Evolutionary conservation across 129 eudicot genomes (phyloP).

Genomic region (Lactuca saligna): DNA sequence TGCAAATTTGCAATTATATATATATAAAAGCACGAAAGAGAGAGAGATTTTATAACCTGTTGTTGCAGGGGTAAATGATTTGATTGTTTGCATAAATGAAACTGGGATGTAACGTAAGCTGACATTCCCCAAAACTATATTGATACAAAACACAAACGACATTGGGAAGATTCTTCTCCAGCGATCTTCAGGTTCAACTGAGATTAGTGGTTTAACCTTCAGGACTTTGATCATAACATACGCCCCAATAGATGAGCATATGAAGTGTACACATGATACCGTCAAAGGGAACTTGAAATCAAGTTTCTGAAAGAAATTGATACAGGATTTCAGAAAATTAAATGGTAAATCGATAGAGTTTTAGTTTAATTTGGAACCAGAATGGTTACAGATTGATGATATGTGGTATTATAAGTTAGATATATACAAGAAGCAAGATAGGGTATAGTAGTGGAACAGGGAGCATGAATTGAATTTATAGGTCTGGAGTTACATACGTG

Average conservation of each 20-base stretch:
- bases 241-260: slow-evolving; percentile 93
- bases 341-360: background rate
- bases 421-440: background rate
- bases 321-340: slow-evolving; percentile 6
- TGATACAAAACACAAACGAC: slow-evolving; percentile 93
- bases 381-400: background rate
- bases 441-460: background rate
- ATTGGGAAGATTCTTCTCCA: slow-evolving; percentile 97
- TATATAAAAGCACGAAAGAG: no score
- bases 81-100: slow-evolving; percentile 97
- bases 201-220: slow-evolving; percentile 81
- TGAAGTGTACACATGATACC: slow-evolving; percentile 89
- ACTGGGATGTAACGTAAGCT: slow-evolving; percentile 97
- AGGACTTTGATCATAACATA: slow-evolving; percentile 71
- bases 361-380: background rate
- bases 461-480: slow-evolving; percentile 6
- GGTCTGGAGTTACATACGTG: slow-evolving; percentile 18
- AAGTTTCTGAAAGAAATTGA: slow-evolving; percentile 57
- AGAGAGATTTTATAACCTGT: slow-evolving; percentile 55
- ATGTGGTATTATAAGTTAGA: background rate
- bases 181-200: slow-evolving; percentile 88
- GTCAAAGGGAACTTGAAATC: slow-evolving; percentile 94
- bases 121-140: slow-evolving; percentile 92
- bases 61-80: slow-evolving; percentile 97
- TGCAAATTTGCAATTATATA: no score